Evolutionary conservation across 163 green algal species (phyloP).

Genomic region (Scenedesmus sp.): DNA sequence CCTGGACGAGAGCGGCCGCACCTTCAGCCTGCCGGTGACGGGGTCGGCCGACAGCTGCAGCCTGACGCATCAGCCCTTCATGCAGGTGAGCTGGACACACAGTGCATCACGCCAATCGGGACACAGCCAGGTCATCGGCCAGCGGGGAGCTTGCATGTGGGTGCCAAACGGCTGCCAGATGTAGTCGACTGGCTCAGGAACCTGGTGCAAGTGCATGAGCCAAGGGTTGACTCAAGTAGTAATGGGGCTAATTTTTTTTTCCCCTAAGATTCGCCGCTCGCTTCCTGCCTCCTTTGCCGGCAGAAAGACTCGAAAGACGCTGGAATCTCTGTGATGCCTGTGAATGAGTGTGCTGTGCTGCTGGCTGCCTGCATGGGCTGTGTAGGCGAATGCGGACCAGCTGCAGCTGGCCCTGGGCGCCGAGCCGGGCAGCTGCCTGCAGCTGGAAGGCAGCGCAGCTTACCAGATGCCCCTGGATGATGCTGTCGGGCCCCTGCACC

Average conservation of each 20-base stretch:
- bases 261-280: not conserved
- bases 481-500: conserved; percentile 50
- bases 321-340: not conserved
- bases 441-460: conserved; percentile 26
- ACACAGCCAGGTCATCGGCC: not conserved
- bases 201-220: no score
- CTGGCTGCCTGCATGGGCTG: not conserved
- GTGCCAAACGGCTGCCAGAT: not conserved
- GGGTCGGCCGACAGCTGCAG: conserved; percentile 81
- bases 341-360: not conserved
- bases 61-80: conserved; percentile 76
- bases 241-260: no score
- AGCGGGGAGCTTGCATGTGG: not conserved
- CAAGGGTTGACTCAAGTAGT: no score
- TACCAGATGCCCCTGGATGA: conserved; percentile 61
- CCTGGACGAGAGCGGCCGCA: conserved; percentile 75
- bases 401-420: conserved; percentile 47
- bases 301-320: no score
- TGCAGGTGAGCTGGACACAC: conserved; percentile 56
- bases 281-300: not conserved
- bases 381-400: conserved; percentile 49
- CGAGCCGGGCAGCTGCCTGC: conserved; percentile 45
- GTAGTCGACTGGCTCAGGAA: no score
- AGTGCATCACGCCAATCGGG: no score
- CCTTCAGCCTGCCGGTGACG: conserved; percentile 71